phyloP scores from a whole-genome alignment of 1,284 basidiomycete genomes.

The Fistulina hepatica region DNA sequence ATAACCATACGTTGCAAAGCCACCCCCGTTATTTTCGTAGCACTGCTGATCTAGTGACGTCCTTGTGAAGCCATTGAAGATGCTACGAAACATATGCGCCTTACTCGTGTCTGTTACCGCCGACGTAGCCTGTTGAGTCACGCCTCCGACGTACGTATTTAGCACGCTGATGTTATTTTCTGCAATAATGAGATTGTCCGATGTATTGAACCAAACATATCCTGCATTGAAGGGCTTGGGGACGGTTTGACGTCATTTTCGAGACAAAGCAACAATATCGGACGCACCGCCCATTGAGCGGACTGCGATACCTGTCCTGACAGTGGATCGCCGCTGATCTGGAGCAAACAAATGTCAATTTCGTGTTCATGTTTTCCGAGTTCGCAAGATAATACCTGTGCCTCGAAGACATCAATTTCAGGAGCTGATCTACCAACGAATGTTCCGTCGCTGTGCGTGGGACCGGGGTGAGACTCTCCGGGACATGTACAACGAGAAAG shows the following conservation, averaged over 20 bases:
- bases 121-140: constrained; percentile 58
- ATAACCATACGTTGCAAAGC: constrained; percentile 42
- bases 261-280: constrained; percentile 1
- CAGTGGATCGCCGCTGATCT: constrained; percentile 26
- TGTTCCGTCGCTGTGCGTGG: constrained; percentile 45
- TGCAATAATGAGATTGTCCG: constrained; percentile 37
- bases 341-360: constrained; percentile 11
- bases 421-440: constrained; percentile 69
- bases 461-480: constrained; percentile 69
- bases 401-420: constrained; percentile 76
- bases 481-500: constrained; percentile 74
- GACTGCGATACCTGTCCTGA: constrained; percentile 57
- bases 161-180: constrained; percentile 34
- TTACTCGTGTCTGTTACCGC: constrained; percentile 40
- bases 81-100: constrained; percentile 12
- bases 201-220: constrained; percentile 42
- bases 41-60: constrained; percentile 30
- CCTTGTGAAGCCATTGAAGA: constrained; percentile 9
- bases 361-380: no score
- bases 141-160: constrained; percentile 50
- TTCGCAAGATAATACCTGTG: constrained; percentile 28
- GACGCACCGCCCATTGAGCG: constrained; percentile 59
- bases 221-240: constrained; percentile 47
- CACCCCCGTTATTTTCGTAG: constrained; percentile 33
- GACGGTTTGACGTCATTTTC: constrained; percentile 3